Base-by-base conservation (phyloP, 768 basidiomycete species). In the Mycena haematopus region DNA sequence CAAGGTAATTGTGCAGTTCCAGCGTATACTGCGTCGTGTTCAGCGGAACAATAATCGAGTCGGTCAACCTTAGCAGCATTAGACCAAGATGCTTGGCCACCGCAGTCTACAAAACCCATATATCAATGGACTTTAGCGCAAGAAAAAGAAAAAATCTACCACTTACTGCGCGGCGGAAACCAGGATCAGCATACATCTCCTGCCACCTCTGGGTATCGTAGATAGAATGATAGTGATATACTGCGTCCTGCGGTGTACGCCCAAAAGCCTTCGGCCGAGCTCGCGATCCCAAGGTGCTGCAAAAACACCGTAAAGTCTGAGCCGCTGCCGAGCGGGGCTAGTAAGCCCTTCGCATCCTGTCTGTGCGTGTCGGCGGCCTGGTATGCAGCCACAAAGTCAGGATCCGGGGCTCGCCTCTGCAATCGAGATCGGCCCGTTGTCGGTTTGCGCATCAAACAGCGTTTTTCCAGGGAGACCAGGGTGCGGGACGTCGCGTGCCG, bases 261-360 rank as follows among this genome's bases (percentile, higher is more conserved):
- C 69, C 64, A 71, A 81, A 80, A 72, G n/a, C 81, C 78, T 68
- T 77, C 73, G 60, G 79, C 74, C 7, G 75, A 66, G 65, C 80
- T 81, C 44, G 83, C 79, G 46, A 85, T 75, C n/a, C 84, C 84
- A 22, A 85, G 70, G 52, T 88, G 80, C 74, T 98, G 93, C 69
- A 99, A 76, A 78, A 98, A 97, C 11, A 93, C 90, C 0, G 96
- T 97, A 68, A 83, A 98, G 74, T 98, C 96, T 60, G 92, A 93
- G 25, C 93, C 93, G 54, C 89, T 91, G 42, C 93, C 93, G n/a
- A 95, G 77, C 17, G 91, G 83, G 0, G 44, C 40, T 36, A 95
- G 74, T 21, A 81, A 83, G 3, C 75, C 77, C n/a, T 74, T 70
- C 11, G 77, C 72, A 27, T 76, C 71, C 29, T 73, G 72, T 4